phyloP scores from a whole-genome alignment of 352 stramenopile species.

The Phytophthora megakarya region DNA sequence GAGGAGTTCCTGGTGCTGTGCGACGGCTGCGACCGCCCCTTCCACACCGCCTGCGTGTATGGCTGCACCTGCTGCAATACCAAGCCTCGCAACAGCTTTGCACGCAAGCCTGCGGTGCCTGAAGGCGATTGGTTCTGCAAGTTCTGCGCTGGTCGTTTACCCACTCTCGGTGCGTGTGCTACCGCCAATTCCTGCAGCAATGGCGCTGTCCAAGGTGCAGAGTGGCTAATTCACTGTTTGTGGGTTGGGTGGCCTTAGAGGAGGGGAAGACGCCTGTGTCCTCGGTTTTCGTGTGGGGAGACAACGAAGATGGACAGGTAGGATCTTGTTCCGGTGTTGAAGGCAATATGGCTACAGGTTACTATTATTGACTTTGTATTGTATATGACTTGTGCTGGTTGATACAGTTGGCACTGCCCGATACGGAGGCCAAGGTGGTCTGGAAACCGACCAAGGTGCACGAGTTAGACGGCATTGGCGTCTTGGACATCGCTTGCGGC shows the following conservation, averaged over 20 bases:
- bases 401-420: constrained; percentile 53
- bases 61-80: constrained; percentile 80
- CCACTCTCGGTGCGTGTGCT: constrained; percentile 46
- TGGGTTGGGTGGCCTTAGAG: constrained; percentile 26
- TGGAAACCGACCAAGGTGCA: constrained; percentile 66
- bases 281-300: constrained; percentile 70
- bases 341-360: constrained; percentile 21
- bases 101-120: constrained; percentile 71
- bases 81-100: constrained; percentile 82
- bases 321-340: constrained; percentile 19
- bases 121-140: constrained; percentile 90
- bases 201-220: not conserved
- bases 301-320: constrained; percentile 85
- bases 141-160: constrained; percentile 72
- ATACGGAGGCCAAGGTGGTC: constrained; percentile 53
- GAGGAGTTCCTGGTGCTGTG: constrained; percentile 83
- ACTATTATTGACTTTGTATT: not conserved
- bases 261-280: constrained; percentile 50
- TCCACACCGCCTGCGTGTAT: constrained; percentile 74
- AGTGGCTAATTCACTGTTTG: constrained; percentile 18
- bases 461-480: constrained; percentile 63
- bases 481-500: constrained; percentile 64
- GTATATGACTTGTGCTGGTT: constrained; percentile 2
- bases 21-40: constrained; percentile 77
- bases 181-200: not conserved